Percentiles rank a stretch among this genome's conserved stretches.
phyloP scores from a whole-genome alignment of 257 asterid species.

The Solanum peruvianum region DNA sequence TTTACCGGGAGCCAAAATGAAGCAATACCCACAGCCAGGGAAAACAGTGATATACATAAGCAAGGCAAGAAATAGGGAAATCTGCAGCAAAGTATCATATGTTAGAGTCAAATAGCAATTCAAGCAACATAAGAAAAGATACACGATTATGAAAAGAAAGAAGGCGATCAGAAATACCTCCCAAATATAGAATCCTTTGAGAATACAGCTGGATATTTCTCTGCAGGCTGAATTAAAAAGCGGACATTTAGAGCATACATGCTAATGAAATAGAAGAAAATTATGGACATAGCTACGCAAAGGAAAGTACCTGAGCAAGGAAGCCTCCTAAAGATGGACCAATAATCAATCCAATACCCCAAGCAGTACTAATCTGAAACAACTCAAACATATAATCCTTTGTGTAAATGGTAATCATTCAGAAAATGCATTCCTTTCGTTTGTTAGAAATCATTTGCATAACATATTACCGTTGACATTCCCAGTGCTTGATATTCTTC shows the following conservation, averaged over 20 bases:
- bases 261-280: background rate
- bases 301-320: conserved; percentile 53
- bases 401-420: background rate
- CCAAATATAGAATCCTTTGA: background rate
- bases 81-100: background rate
- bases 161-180: background rate
- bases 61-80: conserved; percentile 3
- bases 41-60: background rate
- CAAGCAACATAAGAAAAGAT: background rate
- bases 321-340: conserved; percentile 77
- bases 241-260: background rate
- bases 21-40: background rate
- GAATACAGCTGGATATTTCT: background rate
- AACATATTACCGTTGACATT: conserved; percentile 49
- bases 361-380: conserved; percentile 54
- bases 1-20: conserved; percentile 6
- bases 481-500: conserved; percentile 50
- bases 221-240: background rate
- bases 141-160: background rate
- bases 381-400: background rate
- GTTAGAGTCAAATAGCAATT: background rate
- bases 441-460: background rate
- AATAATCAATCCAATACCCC: conserved; percentile 61
- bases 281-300: background rate
- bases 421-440: background rate